These are phyloP conservation scores for Colletotrichum musae DNA, from an alignment of 2,329 filamentous ascomycete genomes.

Conservation along the genomic window DNA sequence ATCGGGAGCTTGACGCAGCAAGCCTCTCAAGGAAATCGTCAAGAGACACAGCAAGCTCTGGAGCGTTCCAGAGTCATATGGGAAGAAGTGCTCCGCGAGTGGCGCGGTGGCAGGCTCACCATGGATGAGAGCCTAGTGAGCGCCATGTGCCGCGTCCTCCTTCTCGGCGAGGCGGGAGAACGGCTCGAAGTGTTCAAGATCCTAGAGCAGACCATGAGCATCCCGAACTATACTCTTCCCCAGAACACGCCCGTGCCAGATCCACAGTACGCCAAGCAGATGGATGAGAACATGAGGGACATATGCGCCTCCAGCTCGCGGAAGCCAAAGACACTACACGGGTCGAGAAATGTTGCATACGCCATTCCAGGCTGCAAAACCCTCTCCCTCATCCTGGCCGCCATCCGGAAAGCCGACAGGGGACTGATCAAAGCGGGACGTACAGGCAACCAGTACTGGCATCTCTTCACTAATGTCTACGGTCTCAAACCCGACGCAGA, in stretches of 20 bases:
- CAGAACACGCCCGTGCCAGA: background rate
- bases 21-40: too few species aligned
- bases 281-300: slow-evolving; percentile 43
- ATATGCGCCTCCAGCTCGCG: slow-evolving; percentile 38
- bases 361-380: slow-evolving; percentile 67
- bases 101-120: slow-evolving; percentile 77
- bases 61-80: slow-evolving; percentile 82
- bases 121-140: slow-evolving; percentile 86
- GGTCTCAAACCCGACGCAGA: slow-evolving; percentile 79
- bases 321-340: slow-evolving; percentile 11
- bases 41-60: slow-evolving; percentile 62
- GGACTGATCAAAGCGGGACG: slow-evolving; percentile 50
- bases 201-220: slow-evolving; percentile 85
- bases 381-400: slow-evolving; percentile 78
- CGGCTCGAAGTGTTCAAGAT: slow-evolving; percentile 81
- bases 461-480: slow-evolving; percentile 73
- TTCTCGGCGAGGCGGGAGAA: slow-evolving; percentile 74
- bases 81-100: slow-evolving; percentile 83
- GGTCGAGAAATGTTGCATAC: slow-evolving; percentile 47
- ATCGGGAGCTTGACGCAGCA: background rate
- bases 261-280: background rate
- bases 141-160: slow-evolving; percentile 84
- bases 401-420: slow-evolving; percentile 59
- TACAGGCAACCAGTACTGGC: slow-evolving; percentile 84
- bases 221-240: slow-evolving; percentile 67